Conservation (phyloP, 1,284 basidiomycete genomes). For the Porodaedalea pini region DNA sequence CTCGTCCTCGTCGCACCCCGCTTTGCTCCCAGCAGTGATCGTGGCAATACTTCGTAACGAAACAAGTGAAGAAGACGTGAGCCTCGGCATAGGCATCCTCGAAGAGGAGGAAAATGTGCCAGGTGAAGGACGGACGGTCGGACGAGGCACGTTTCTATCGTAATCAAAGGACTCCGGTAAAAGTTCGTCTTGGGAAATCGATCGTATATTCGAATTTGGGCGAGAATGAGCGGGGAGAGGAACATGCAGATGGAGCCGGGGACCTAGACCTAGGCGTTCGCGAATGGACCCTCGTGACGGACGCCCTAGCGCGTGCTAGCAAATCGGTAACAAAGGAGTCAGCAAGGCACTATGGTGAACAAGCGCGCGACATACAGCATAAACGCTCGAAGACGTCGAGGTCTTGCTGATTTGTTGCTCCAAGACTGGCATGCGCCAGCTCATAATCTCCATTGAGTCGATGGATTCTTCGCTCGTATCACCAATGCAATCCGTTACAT, state of each 20-base stretch:
- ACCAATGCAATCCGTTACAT: background rate
- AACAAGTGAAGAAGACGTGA: constrained; percentile 15
- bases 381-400: constrained; percentile 9
- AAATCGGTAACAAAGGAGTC: background rate
- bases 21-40: constrained; percentile 6
- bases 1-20: background rate
- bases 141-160: background rate
- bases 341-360: background rate
- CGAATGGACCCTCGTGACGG: constrained; percentile 16
- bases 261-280: constrained; percentile 19
- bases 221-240: constrained; percentile 2
- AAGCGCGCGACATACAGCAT: constrained; percentile 3
- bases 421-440: constrained; percentile 16
- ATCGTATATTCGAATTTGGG: background rate
- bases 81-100: background rate
- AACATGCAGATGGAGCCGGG: constrained; percentile 17
- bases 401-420: constrained; percentile 4
- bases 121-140: background rate
- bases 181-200: background rate
- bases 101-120: constrained; percentile 1
- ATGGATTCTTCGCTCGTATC: constrained; percentile 3
- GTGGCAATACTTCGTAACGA: constrained; percentile 14
- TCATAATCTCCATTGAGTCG: constrained; percentile 19
- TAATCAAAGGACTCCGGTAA: background rate
- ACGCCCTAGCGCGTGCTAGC: constrained; percentile 9